phyloP scores from a whole-genome alignment of 75 land plant species.

The Selaginella tamariscina region DNA sequence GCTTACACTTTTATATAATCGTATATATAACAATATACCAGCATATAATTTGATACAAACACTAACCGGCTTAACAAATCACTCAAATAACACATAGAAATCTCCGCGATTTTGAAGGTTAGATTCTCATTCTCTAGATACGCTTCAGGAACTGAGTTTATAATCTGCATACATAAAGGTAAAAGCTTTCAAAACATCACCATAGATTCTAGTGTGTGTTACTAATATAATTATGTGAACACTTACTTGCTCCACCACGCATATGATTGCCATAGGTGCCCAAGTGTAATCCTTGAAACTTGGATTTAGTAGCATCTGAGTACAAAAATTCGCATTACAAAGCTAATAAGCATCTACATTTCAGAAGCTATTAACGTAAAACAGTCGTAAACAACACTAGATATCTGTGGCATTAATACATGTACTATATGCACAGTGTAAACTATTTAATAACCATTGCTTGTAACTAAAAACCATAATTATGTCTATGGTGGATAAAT shows the following conservation, averaged over 20 bases:
- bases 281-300: conserved; percentile 17
- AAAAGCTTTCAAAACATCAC: conserved; percentile 1
- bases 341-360: background rate
- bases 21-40: background rate
- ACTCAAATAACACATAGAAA: conserved; percentile 43
- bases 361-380: background rate
- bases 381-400: background rate
- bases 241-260: conserved; percentile 24
- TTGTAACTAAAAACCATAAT: background rate
- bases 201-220: background rate
- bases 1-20: conserved; percentile 5
- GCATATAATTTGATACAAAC: background rate
- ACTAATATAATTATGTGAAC: background rate
- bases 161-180: conserved; percentile 36
- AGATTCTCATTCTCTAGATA: conserved; percentile 44
- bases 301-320: conserved; percentile 30
- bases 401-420: background rate
- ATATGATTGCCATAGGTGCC: conserved; percentile 22
- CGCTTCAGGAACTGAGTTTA: conserved; percentile 42
- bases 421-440: background rate
- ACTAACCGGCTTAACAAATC: conserved; percentile 33
- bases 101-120: conserved; percentile 31
- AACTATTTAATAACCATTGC: background rate
- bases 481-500: background rate
- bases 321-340: background rate